These are phyloP conservation scores for Cucurbita ficifolia DNA, from an alignment of 306 rosid species.

Conservation along the genomic window DNA sequence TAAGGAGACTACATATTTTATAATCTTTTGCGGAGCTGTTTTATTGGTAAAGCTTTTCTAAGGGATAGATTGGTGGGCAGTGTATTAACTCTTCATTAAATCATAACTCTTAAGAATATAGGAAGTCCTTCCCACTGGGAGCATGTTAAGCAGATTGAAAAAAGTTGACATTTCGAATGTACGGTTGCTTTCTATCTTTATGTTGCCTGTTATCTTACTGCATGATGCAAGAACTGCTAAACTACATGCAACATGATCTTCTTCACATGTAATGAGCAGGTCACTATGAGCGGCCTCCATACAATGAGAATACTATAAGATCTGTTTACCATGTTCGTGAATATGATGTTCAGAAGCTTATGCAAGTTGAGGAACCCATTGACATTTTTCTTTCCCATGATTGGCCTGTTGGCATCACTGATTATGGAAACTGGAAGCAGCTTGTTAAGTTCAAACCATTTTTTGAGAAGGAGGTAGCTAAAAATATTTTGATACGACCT, in stretches of 20 bases:
- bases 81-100: not conserved
- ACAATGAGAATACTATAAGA: slow-evolving; percentile 42
- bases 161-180: not conserved
- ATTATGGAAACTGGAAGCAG: slow-evolving; percentile 61
- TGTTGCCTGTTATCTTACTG: not conserved
- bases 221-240: not conserved
- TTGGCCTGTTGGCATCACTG: slow-evolving; percentile 87
- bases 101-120: not conserved
- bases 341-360: slow-evolving; percentile 65
- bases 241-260: not conserved
- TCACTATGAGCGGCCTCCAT: slow-evolving; percentile 92
- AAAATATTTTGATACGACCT: not conserved
- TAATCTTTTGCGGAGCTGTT: not conserved
- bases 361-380: slow-evolving; percentile 67
- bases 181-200: not conserved
- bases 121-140: not conserved
- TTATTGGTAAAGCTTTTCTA: not conserved
- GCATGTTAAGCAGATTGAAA: not conserved
- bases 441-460: slow-evolving; percentile 40
- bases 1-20: not conserved
- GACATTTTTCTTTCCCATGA: slow-evolving; percentile 90
- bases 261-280: slow-evolving; percentile 31
- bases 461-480: slow-evolving; percentile 57
- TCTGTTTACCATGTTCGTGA: slow-evolving; percentile 89
- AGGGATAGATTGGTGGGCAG: not conserved